Evolutionary conservation across 805 yeast genomes (phyloP).

Genomic region (Candida sphagnicola): DNA sequence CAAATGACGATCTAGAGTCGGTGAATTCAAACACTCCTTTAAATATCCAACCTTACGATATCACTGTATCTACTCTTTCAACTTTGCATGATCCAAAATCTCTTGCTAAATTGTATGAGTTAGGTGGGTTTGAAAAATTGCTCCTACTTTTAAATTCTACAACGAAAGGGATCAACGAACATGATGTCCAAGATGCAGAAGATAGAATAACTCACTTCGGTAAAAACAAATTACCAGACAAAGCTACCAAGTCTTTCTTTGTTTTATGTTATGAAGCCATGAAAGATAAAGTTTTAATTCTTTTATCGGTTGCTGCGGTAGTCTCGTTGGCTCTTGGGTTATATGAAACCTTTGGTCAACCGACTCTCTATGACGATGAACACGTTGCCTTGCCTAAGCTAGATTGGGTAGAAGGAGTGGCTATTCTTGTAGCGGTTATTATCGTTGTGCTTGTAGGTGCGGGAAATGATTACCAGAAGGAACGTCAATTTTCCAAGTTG

Average conservation of each 20-base stretch:
- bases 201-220: conserved; percentile 56
- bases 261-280: conserved; percentile 75
- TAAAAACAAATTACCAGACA: conserved; percentile 66
- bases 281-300: conserved; percentile 84
- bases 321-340: conserved; percentile 87
- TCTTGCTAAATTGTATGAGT: conserved; percentile 31
- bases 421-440: conserved; percentile 84
- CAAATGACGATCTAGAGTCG: conserved; percentile 2
- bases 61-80: neutral
- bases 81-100: conserved; percentile 59
- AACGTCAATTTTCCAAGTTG: conserved; percentile 82
- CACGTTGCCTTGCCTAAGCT: conserved; percentile 78
- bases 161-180: conserved; percentile 38
- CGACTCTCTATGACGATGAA: conserved; percentile 69
- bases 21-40: conserved; percentile 6
- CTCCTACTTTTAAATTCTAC: conserved; percentile 33
- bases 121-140: conserved; percentile 44
- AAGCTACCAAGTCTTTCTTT: conserved; percentile 64
- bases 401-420: conserved; percentile 99
- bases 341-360: conserved; percentile 88
- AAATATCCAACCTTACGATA: conserved; percentile 1
- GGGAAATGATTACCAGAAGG: conserved; percentile 95
- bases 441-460: conserved; percentile 94
- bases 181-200: conserved; percentile 25
- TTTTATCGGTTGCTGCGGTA: conserved; percentile 81